Evolutionary conservation across 805 yeast genomes (phyloP).

Genomic region (Limtongozyma cylindracea): DNA sequence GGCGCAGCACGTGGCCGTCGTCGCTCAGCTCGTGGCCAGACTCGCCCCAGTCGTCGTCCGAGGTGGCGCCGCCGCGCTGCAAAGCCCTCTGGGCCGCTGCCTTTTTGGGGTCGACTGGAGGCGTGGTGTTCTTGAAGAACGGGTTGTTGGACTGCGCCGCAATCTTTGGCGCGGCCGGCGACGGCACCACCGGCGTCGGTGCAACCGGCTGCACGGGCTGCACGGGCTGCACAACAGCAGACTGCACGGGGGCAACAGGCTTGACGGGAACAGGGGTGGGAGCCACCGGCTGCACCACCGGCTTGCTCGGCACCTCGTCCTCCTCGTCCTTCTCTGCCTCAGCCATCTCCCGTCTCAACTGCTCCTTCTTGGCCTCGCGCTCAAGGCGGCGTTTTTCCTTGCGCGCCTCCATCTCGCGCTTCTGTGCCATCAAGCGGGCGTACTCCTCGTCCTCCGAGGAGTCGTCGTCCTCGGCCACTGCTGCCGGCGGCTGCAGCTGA

Average conservation of each 20-base stretch:
- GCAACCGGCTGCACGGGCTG: neutral
- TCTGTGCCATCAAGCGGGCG: conserved; percentile 18
- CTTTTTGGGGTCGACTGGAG: conserved; percentile 22
- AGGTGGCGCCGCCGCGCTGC: conserved; percentile 27
- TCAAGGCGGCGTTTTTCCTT: conserved; percentile 8
- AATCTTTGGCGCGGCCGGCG: neutral
- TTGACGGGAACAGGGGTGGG: neutral
- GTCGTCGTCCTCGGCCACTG: conserved; percentile 3
- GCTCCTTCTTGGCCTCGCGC: conserved; percentile 22
- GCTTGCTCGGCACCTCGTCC: neutral
- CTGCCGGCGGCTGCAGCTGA: conserved; percentile 1
- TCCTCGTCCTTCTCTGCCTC: conserved; percentile 11
- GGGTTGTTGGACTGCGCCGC: conserved; percentile 15
- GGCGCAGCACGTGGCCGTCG: conserved; percentile 20
- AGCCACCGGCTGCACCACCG: too few relatives aligned
- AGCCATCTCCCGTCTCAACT: conserved; percentile 31
- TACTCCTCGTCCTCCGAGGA: conserved; percentile 21
- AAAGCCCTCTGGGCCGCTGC: conserved; percentile 50
- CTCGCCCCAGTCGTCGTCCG: conserved; percentile 20
- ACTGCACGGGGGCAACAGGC: neutral
- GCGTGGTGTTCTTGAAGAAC: conserved; percentile 22
- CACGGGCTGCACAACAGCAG: neutral
- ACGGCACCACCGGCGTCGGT: neutral
- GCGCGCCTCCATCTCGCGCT: conserved; percentile 16
- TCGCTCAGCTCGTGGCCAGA: conserved; percentile 15